phyloP scores from a whole-genome alignment of 139 green algal genomes.

The Zygnema circumcarinatum region DNA sequence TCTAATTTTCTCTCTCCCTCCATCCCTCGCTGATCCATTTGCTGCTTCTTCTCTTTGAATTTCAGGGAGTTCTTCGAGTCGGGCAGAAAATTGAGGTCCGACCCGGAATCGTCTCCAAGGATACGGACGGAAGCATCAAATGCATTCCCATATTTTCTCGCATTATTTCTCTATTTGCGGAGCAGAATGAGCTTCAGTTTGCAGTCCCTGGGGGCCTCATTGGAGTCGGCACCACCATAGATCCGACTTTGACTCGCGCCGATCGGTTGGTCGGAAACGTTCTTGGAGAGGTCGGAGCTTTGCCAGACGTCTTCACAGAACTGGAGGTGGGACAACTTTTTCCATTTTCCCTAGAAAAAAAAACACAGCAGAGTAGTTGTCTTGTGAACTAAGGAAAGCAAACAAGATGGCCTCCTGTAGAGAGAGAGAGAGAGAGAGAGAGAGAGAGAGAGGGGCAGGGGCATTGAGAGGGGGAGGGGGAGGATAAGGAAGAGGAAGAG shows the following conservation, averaged over 20 bases:
- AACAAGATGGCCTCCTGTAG: too few relatives aligned
- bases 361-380: too few relatives aligned
- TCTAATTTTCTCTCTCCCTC: too few relatives aligned
- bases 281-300: slow-evolving; percentile 88
- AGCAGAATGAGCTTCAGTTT: slow-evolving; percentile 96
- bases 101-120: slow-evolving; percentile 97
- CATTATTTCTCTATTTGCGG: slow-evolving; percentile 96
- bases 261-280: slow-evolving; percentile 95
- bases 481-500: too few relatives aligned
- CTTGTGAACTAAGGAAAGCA: too few relatives aligned
- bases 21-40: too few relatives aligned
- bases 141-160: slow-evolving; percentile 95
- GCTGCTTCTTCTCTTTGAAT: too few relatives aligned
- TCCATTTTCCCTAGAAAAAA: too few relatives aligned
- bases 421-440: too few relatives aligned
- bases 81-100: slow-evolving; percentile 95
- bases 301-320: slow-evolving; percentile 97
- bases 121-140: slow-evolving; percentile 84
- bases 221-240: slow-evolving; percentile 97
- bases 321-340: slow-evolving; percentile 88
- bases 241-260: slow-evolving; percentile 96
- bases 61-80: slow-evolving; percentile 86
- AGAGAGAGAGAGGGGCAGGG: too few relatives aligned
- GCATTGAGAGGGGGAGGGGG: too few relatives aligned
- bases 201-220: slow-evolving; percentile 98